Base-by-base conservation (phyloP, 345 rosid species). In the Eucalyptus polyanthemos region DNA sequence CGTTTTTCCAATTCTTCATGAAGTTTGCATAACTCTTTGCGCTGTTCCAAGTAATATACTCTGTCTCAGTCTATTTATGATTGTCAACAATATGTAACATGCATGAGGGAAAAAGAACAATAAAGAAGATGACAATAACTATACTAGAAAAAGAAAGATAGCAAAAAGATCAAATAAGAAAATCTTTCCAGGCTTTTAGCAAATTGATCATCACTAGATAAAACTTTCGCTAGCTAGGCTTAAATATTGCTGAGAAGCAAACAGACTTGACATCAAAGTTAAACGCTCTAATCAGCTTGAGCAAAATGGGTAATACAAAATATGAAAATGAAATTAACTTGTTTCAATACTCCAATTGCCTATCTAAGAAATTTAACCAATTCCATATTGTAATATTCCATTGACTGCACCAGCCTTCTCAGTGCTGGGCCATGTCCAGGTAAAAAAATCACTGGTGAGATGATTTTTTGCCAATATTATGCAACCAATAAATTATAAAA, bases 21-120 rank as follows among this genome's bases (percentile, higher is more conserved):
- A 92, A 93, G 94, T 91, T 95, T 94, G 90, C 99, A 95, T 42
- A 98, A 90, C 88, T 97, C 96, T 91, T 97, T 97, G 50, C 99
- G 91, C 99, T 97, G 92, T 89, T 83, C 89, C 54, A 92, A 37
- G 58, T 16, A 51, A 90, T 17, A 88, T 25, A 65, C 53, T 22
- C 80, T 34, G 47, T 40, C 85, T 76, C 85, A 76, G 85, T 76
- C 85, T 11, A 76, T 76, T 76, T 21, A 76, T 76, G 47, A 76
- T 58, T 88, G 50, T 86, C 11, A 19, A 58, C 44, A 69, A 67
- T 4, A 50, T 50, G 72, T 29, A 54, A 53, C 80, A 87, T 40
- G 44, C 45, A 58, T 42, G 37, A 51, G 56, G 58, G 25, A 86
- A 86, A 86, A 86, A 49, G 37, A 76, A 76, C 27, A 40, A 40